These are phyloP conservation scores for Paecilomyces variotii DNA, from an alignment of 2,329 filamentous ascomycete species.

Conservation along the genomic window DNA sequence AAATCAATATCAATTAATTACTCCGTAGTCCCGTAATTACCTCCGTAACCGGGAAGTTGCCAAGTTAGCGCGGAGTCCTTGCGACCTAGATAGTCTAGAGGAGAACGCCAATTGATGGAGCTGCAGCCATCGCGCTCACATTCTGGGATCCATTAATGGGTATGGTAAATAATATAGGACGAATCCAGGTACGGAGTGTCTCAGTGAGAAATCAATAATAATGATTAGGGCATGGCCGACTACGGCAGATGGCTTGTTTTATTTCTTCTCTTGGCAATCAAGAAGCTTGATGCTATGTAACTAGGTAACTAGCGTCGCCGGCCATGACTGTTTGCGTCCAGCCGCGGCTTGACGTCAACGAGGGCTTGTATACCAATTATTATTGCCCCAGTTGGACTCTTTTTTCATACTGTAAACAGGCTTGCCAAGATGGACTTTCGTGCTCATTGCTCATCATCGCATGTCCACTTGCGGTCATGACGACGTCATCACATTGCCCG, in stretches of 20 bases:
- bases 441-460: constrained; percentile 1
- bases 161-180: not conserved
- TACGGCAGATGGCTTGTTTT: not conserved
- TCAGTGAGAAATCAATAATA: not conserved
- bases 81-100: not conserved
- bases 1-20: too few species aligned
- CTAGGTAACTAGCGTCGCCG: not conserved
- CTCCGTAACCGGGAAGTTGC: not conserved
- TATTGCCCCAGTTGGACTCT: too few species aligned
- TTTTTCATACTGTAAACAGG: not conserved
- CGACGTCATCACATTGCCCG: constrained; percentile 19
- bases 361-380: not conserved
- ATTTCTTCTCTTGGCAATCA: not conserved
- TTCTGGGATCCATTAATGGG: not conserved
- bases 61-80: not conserved
- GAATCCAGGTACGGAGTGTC: not conserved
- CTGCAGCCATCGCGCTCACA: not conserved
- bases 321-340: not conserved
- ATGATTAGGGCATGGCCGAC: too few species aligned
- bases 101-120: not conserved
- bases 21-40: not conserved
- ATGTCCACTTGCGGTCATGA: not conserved
- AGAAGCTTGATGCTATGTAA: not conserved
- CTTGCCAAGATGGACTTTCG: not conserved
- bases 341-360: not conserved